A percentile compares a stretch with the other conserved stretches of the same genome.
Conservation (phyloP, 192 early-diverging fungal genomes). For the Bifiguratus adelaidae region DNA sequence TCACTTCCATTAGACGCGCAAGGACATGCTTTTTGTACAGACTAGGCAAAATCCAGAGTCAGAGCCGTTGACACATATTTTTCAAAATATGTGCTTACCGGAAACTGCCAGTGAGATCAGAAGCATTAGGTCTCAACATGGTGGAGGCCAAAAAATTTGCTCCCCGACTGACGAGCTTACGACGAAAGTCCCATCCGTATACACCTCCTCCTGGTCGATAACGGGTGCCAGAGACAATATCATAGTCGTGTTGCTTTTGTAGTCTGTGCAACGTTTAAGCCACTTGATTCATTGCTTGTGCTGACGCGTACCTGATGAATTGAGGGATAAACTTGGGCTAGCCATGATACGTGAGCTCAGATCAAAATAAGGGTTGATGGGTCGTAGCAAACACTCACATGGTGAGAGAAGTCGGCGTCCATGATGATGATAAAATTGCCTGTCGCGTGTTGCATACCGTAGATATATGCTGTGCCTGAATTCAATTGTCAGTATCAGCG, state of each 20-base stretch:
- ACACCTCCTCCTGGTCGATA: conserved; percentile 84
- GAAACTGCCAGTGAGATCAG: conserved; percentile 94
- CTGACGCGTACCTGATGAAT: conserved; percentile 59
- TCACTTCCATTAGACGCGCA: conserved; percentile 71
- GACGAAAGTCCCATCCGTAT: conserved; percentile 94
- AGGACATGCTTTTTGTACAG: conserved; percentile 92
- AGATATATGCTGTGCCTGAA: conserved; percentile 83
- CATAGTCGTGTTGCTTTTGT: conserved; percentile 75
- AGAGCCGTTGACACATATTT: conserved; percentile 1
- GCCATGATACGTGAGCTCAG: neutral
- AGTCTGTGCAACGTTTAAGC: conserved; percentile 23
- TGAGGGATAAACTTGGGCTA: conserved; percentile 96
- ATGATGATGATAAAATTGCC: conserved; percentile 96
- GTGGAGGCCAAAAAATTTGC: conserved; percentile 91
- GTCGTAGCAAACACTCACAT: conserved; percentile 39
- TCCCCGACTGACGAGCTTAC: conserved; percentile 94
- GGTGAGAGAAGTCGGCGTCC: conserved; percentile 99
- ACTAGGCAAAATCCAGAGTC: conserved; percentile 14
- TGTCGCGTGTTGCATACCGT: conserved; percentile 88
- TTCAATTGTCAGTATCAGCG: neutral
- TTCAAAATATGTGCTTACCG: conserved; percentile 23
- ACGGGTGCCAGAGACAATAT: conserved; percentile 92
- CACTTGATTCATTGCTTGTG: too few species aligned
- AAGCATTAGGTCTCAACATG: conserved; percentile 79
- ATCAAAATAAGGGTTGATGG: neutral